Percentiles rank a stretch among this genome's conserved stretches.
Evolutionary conservation across 345 rosid species (phyloP).

Genomic region (Eucalyptus urophylla): DNA sequence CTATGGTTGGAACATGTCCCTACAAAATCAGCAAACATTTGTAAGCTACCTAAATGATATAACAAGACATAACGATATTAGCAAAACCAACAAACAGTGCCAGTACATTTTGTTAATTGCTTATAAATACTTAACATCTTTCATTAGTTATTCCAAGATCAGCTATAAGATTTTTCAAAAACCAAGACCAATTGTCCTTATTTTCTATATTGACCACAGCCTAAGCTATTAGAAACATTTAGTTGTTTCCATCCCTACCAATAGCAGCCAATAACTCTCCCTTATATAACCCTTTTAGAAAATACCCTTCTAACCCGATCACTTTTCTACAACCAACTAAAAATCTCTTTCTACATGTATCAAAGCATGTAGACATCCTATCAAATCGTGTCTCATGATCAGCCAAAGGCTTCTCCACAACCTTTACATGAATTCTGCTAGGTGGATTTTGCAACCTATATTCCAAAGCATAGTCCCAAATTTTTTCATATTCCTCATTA

Average conservation of each 20-base stretch:
- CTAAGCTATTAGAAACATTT: not conserved
- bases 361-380: not conserved
- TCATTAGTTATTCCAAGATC: not conserved
- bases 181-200: fast-evolving
- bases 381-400: not conserved
- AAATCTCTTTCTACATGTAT: not conserved
- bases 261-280: not conserved
- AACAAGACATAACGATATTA: not conserved
- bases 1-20: not conserved
- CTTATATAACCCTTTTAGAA: not conserved
- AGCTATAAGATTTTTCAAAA: not conserved
- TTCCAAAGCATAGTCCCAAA: not conserved
- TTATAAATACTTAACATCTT: not conserved
- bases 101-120: not conserved
- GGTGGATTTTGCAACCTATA: not conserved
- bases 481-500: not conserved
- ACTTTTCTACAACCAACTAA: not conserved
- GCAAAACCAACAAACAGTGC: not conserved
- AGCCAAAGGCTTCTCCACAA: fast-evolving
- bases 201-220: not conserved
- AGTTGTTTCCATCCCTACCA: not conserved
- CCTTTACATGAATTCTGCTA: not conserved
- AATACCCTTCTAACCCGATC: fast-evolving
- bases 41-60: not conserved
- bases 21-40: not conserved